Percentiles rank a stretch among this genome's conserved stretches.
These are phyloP conservation scores for Nakazawaea ishiwadae DNA, from an alignment of 805 yeast genomes.

Conservation along the genomic window DNA sequence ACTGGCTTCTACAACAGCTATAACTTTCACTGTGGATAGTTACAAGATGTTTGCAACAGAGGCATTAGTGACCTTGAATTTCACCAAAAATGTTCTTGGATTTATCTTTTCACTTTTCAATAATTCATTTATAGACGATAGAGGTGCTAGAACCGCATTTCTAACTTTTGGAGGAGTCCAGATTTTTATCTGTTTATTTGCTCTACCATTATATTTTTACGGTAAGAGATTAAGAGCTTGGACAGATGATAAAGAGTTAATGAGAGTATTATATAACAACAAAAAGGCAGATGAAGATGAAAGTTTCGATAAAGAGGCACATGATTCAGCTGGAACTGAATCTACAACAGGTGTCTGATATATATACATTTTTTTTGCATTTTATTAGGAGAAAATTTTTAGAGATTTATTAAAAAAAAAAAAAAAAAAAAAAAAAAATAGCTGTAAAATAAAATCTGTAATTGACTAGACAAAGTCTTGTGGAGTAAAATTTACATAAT, in stretches of 20 bases:
- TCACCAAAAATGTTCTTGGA: slow-evolving; percentile 50
- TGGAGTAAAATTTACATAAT: too few species aligned
- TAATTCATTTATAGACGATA: slow-evolving; percentile 34
- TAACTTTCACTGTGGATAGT: slow-evolving; percentile 54
- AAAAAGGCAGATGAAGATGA: slow-evolving; percentile 1
- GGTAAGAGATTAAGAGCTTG: slow-evolving; percentile 48
- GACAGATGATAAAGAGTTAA: slow-evolving; percentile 43
- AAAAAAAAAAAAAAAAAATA: too few species aligned
- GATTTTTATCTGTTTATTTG: slow-evolving; percentile 40
- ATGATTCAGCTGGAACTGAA: neutral
- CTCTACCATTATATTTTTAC: slow-evolving; percentile 47
- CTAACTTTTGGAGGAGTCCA: slow-evolving; percentile 50
- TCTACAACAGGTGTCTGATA: neutral
- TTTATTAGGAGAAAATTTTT: neutral
- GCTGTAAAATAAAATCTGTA: too few species aligned
- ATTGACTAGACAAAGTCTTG: neutral
- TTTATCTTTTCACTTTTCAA: slow-evolving; percentile 54
- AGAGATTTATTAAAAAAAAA: neutral
- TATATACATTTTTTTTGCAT: too few species aligned
- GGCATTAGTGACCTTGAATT: slow-evolving; percentile 50
- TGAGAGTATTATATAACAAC: slow-evolving; percentile 30
- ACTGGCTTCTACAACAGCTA: slow-evolving; percentile 56
- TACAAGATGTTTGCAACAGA: slow-evolving; percentile 56
- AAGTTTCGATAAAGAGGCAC: neutral
- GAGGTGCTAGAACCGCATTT: slow-evolving; percentile 43